Percentiles rank a stretch among this genome's conserved stretches.
Evolutionary conservation across 495 filamentous ascomycete genomes (phyloP).

Genomic region (Penicillium coffeae): DNA sequence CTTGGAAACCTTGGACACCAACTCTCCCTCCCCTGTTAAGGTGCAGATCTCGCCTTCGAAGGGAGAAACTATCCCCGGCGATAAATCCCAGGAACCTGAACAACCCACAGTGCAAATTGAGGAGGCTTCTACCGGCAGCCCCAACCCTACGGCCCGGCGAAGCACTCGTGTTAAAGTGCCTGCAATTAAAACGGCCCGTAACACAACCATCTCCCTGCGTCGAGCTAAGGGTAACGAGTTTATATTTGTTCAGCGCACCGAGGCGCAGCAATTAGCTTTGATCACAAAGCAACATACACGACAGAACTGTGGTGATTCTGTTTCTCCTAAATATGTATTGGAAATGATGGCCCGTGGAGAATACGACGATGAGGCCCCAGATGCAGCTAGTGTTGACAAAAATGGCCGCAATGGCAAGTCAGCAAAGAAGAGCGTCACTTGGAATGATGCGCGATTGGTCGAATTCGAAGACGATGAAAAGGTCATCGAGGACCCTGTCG

Average conservation of each 20-base stretch:
- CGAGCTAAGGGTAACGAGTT: conserved; percentile 53
- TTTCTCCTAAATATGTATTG: conserved; percentile 45
- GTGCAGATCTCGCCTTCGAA: conserved; percentile 29
- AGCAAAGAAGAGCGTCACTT: conserved; percentile 32
- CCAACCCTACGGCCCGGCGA: conserved; percentile 30
- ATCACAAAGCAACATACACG: conserved; percentile 54
- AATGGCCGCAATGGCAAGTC: conserved; percentile 7
- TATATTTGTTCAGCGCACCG: conserved; percentile 52
- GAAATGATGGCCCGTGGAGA: conserved; percentile 34
- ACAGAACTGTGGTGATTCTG: conserved; percentile 52
- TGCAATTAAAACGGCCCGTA: conserved; percentile 34
- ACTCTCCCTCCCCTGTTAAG: conserved; percentile 52
- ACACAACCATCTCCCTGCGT: conserved; percentile 52
- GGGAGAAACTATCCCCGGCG: conserved; percentile 10
- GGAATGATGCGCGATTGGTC: conserved; percentile 43
- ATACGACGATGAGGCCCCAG: conserved; percentile 2
- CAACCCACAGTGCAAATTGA: conserved; percentile 16
- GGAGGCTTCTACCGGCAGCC: conserved; percentile 22
- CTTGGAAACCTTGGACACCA: conserved; percentile 50
- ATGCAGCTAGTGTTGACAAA: conserved; percentile 7
- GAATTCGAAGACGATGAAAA: conserved; percentile 14
- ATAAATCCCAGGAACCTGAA: conserved; percentile 13
- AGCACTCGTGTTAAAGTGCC: conserved; percentile 38
- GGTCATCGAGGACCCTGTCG: conserved; percentile 10
- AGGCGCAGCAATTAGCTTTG: conserved; percentile 55